phyloP scores from a whole-genome alignment of 164 flowering plant species.

The Taxillus chinensis region DNA sequence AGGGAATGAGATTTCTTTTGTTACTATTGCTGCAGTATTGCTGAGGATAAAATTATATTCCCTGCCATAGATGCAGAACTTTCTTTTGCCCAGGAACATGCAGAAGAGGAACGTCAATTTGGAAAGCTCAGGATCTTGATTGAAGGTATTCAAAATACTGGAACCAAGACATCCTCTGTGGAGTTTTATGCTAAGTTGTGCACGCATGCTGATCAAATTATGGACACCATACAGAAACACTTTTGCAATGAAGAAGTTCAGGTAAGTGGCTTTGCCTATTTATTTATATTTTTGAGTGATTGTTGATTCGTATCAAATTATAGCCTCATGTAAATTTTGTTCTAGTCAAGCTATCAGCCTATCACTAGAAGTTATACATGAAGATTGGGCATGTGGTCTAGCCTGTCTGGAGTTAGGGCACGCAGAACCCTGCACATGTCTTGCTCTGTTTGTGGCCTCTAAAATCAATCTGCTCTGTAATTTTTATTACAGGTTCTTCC shows the following conservation, averaged over 20 bases:
- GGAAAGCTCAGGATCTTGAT: constrained; percentile 69
- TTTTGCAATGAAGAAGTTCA: constrained; percentile 78
- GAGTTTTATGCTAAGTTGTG: constrained; percentile 69
- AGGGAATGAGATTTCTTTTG: constrained; percentile 1
- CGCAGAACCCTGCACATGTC: neutral
- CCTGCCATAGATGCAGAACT: constrained; percentile 87
- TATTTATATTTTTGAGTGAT: neutral
- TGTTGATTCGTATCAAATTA: neutral
- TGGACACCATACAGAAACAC: constrained; percentile 70
- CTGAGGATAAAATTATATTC: constrained; percentile 91
- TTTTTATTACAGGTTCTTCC: constrained; percentile 64
- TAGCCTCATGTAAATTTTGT: too few species aligned
- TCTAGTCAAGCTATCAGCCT: too few species aligned
- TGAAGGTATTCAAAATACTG: constrained; percentile 71
- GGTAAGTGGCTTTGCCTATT: constrained; percentile 28
- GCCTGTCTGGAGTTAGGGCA: neutral
- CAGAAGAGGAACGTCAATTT: constrained; percentile 82
- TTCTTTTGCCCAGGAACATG: constrained; percentile 80
- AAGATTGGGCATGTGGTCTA: neutral
- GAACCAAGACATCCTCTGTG: constrained; percentile 51
- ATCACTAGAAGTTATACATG: neutral
- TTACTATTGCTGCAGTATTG: constrained; percentile 61
- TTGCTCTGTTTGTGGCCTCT: neutral
- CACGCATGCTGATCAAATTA: constrained; percentile 74
- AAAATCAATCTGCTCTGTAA: constrained; percentile 2